These are phyloP conservation scores for Castanea crenata DNA, from an alignment of 306 rosid genomes.

Conservation along the genomic window DNA sequence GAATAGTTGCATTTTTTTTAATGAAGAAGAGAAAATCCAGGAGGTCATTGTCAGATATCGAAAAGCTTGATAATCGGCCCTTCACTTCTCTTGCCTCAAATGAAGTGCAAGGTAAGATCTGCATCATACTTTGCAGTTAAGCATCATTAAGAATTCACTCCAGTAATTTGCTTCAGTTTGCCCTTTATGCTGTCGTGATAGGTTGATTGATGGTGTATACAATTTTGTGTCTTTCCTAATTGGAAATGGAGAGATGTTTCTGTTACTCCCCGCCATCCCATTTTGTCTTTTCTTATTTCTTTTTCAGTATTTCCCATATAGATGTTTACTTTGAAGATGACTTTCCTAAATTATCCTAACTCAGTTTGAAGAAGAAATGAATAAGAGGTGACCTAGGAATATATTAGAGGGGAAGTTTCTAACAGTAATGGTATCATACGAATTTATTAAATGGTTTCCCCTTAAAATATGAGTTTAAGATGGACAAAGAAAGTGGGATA, in stretches of 20 bases:
- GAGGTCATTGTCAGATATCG: slow-evolving; percentile 60
- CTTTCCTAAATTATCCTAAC: background rate
- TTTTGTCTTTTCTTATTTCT: slow-evolving; percentile 1
- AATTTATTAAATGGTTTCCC: background rate
- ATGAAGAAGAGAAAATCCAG: slow-evolving; percentile 74
- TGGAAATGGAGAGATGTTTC: background rate
- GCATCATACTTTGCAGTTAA: slow-evolving; percentile 19
- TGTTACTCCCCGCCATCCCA: background rate
- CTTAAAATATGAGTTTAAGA: background rate
- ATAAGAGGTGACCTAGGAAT: background rate
- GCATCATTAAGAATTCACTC: slow-evolving; percentile 10
- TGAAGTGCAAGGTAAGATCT: slow-evolving; percentile 60
- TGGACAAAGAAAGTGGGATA: background rate
- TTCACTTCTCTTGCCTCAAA: slow-evolving; percentile 57
- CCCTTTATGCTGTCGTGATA: background rate
- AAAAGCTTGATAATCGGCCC: slow-evolving; percentile 70
- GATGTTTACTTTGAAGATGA: background rate
- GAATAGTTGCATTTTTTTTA: slow-evolving; percentile 67
- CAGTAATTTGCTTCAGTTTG: slow-evolving; percentile 2
- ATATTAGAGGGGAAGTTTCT: background rate
- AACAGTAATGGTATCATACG: background rate
- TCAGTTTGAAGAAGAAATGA: background rate
- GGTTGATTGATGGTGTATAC: background rate
- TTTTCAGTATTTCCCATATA: background rate
- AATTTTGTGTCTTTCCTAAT: background rate